phyloP scores from a whole-genome alignment of 805 yeast genomes.

The Yamadazyma philogaea region DNA sequence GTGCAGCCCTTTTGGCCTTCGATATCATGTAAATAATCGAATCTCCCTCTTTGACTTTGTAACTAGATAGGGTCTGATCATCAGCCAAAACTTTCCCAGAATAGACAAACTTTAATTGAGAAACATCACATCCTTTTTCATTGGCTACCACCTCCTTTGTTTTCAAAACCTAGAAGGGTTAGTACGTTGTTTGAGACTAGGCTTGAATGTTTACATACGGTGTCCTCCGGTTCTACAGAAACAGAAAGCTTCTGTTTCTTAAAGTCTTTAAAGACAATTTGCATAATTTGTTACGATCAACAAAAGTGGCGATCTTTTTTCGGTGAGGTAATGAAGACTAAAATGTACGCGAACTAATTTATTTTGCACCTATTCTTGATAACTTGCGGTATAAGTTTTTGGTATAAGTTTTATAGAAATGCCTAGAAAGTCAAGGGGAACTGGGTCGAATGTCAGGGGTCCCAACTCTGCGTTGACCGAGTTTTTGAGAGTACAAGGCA shows the following conservation, averaged over 20 bases:
- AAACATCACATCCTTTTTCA: slow-evolving; percentile 51
- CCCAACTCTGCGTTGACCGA: slow-evolving; percentile 90
- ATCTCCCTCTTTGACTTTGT: slow-evolving; percentile 79
- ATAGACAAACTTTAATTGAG: slow-evolving; percentile 83
- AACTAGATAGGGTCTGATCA: slow-evolving; percentile 66
- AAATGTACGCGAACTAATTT: not conserved
- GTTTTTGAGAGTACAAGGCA: slow-evolving; percentile 84
- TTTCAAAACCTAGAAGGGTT: slow-evolving; percentile 46
- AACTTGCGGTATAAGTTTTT: not conserved
- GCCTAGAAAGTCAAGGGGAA: slow-evolving; percentile 15
- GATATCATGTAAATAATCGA: slow-evolving; percentile 91
- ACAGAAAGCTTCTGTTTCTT: slow-evolving; percentile 84
- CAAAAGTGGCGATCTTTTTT: slow-evolving; percentile 8
- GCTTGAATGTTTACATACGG: slow-evolving; percentile 46
- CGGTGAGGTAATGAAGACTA: not conserved
- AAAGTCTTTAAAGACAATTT: slow-evolving; percentile 82
- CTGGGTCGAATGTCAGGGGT: slow-evolving; percentile 38
- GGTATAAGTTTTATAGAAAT: slow-evolving; percentile 1
- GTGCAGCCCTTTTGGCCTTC: slow-evolving; percentile 30
- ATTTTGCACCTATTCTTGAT: slow-evolving; percentile 1
- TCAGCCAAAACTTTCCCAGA: slow-evolving; percentile 90
- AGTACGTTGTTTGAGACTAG: not conserved
- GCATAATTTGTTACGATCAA: slow-evolving; percentile 45
- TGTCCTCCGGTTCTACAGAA: slow-evolving; percentile 66
- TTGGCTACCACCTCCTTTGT: slow-evolving; percentile 72